Evolutionary conservation across 306 rosid species (phyloP).

Genomic region (Gillenia trifoliata): DNA sequence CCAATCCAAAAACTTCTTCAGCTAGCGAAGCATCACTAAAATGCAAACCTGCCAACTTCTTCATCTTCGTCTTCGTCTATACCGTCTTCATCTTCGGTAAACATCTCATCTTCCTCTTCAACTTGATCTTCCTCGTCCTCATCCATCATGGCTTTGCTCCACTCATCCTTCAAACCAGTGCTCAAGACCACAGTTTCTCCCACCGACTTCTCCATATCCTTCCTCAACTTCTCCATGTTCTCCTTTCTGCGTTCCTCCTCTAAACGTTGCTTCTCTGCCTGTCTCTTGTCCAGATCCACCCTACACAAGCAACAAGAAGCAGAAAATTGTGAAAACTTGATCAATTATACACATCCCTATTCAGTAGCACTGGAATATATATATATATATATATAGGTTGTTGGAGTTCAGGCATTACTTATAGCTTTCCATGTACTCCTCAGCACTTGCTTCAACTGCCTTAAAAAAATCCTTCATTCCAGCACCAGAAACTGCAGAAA

Average conservation of each 20-base stretch:
- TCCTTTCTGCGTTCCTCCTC: conserved; percentile 75
- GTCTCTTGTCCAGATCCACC: conserved; percentile 79
- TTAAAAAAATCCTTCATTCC: conserved; percentile 75
- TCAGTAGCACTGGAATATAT: background rate
- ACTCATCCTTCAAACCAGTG: conserved; percentile 60
- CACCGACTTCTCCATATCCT: conserved; percentile 60
- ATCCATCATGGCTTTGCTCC: conserved; percentile 37
- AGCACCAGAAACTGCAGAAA: conserved; percentile 73
- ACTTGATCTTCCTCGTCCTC: conserved; percentile 38
- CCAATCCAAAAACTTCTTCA: conserved; percentile 16
- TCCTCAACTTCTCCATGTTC: conserved; percentile 66
- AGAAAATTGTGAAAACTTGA: conserved; percentile 8
- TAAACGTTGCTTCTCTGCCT: conserved; percentile 63
- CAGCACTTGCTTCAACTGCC: conserved; percentile 60
- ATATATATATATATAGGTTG: background rate
- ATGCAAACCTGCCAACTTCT: conserved; percentile 42
- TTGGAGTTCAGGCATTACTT: conserved; percentile 39
- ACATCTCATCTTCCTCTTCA: conserved; percentile 36
- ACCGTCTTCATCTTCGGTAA: conserved; percentile 46
- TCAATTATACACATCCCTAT: background rate
- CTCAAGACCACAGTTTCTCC: conserved; percentile 70
- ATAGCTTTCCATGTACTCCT: conserved; percentile 73
- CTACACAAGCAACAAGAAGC: conserved; percentile 28
- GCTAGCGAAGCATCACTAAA: conserved; percentile 17
- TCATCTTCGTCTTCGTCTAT: conserved; percentile 35